Evolutionary conservation across 306 rosid species (phyloP), one percentile per base, ranked within the genome.

Genomic region (Neltuma alba): DNA sequence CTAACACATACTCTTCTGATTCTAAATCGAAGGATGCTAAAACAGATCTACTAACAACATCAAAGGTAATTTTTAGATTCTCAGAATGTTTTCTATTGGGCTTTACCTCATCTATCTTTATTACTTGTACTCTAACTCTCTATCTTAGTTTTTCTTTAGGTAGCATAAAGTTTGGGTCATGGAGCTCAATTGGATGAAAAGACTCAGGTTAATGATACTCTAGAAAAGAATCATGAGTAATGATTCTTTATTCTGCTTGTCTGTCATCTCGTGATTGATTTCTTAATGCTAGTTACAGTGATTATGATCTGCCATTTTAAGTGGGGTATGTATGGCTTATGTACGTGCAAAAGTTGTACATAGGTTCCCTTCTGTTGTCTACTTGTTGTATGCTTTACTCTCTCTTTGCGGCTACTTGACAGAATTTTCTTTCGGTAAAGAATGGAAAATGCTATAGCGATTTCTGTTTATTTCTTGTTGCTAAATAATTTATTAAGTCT

Each of bases 201-300:
- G 75, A 81, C 83, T 72, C 81, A 67, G 58, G 73, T 48, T 36
- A 79, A 67, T 60, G 83, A 80, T 88, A 73, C 87, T 45, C 84
- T 82, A 62, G 88, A 92, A 81, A 86, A 83, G 79, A 87, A 88
- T 85, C 89, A 94, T 92, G 89, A 87, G 97, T 89, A 75, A 78
- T 70, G 31, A n/a, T 72, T 80, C 20, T 62, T 50, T 65, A 68
- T 83, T 72, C 50, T 36, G 14, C 54, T 55, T 40, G 13, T 9
- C 11, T 37, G 12, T 45, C 36, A 23, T 79, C 18, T 14, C 10
- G 21, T 71, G 62, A 48, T 28, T 71, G 62, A 31, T 16, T 3
- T 36, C 2, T 78, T 38, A 58, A 33, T 79, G 74, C 71, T 37
- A 45, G 65, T 20, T 69, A 70, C 60, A 44, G 42, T 82, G 74